Percentiles rank a stretch among this genome's conserved stretches.
Evolutionary conservation across 768 basidiomycete genomes (phyloP).

Genomic region (Cystofilobasidium ferigula): DNA sequence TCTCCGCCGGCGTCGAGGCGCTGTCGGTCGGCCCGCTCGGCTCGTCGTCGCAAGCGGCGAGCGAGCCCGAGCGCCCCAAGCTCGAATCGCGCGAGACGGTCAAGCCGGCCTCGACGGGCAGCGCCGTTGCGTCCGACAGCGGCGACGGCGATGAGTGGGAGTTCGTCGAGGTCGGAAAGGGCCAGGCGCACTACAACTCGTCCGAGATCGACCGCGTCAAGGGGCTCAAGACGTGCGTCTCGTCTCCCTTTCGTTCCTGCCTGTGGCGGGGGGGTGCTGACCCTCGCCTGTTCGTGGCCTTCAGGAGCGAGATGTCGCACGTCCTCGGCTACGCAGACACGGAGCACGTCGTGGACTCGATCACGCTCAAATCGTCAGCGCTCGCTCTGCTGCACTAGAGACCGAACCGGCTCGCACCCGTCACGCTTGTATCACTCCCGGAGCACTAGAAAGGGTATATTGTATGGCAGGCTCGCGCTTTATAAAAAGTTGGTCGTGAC

Average conservation of each 20-base stretch:
- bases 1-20: conserved; percentile 5
- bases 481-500: too few relatives aligned
- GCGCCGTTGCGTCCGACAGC: conserved; percentile 15
- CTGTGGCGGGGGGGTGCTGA: neutral
- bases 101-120: conserved; percentile 21
- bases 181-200: conserved; percentile 90
- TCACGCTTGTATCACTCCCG: too few relatives aligned
- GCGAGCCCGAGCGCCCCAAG: neutral
- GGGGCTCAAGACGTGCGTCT: conserved; percentile 75
- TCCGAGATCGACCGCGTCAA: conserved; percentile 78
- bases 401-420: neutral
- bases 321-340: conserved; percentile 87
- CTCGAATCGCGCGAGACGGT: neutral
- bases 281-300: neutral
- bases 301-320: conserved; percentile 65
- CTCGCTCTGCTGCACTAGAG: neutral
- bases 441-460: too few relatives aligned
- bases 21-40: conserved; percentile 5
- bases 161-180: conserved; percentile 80
- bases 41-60: neutral
- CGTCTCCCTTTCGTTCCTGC: conserved; percentile 6
- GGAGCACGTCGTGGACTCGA: conserved; percentile 93
- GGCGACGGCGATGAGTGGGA: conserved; percentile 49
- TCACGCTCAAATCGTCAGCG: conserved; percentile 49
- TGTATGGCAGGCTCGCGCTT: too few relatives aligned